A percentile compares a stretch with the other conserved stretches of the same genome.
Conservation (phyloP, 1,284 basidiomycete species). For the Fistulinella cinereoalba region DNA sequence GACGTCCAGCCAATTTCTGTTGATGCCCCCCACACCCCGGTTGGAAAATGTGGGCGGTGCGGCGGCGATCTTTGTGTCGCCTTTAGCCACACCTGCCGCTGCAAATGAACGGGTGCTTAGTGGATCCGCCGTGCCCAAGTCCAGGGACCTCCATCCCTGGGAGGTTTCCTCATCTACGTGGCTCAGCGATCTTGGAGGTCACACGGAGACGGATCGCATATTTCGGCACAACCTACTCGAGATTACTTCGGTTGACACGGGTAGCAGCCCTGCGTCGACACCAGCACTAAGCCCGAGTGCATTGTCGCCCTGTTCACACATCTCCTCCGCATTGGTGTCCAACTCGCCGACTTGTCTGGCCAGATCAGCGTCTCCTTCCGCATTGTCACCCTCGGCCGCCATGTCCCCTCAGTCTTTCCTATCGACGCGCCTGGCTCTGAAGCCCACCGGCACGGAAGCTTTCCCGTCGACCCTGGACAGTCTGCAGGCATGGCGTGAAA, state of each 20-base stretch:
- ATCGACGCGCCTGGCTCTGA: constrained; percentile 18
- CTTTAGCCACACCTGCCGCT: constrained; percentile 8
- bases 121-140: constrained; percentile 11
- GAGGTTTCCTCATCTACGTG: constrained; percentile 26
- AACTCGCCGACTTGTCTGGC: constrained; percentile 12
- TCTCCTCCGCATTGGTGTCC: constrained; percentile 16
- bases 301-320: constrained; percentile 18
- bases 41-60: constrained; percentile 7
- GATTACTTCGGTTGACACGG: constrained; percentile 12
- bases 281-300: constrained; percentile 26
- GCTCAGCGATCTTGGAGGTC: constrained; percentile 34
- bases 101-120: constrained; percentile 3
- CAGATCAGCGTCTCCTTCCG: constrained; percentile 18
- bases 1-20: constrained; percentile 30
- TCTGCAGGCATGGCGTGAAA: constrained; percentile 32
- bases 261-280: constrained; percentile 27
- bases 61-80: constrained; percentile 11
- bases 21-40: constrained; percentile 28
- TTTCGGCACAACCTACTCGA: constrained; percentile 26
- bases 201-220: constrained; percentile 33
- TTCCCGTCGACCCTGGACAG: constrained; percentile 30
- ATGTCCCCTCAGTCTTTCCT: constrained; percentile 16
- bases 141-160: constrained; percentile 20
- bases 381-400: constrained; percentile 9
- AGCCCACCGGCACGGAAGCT: constrained; percentile 29